Conservation (phyloP, 768 basidiomycete genomes). For the Naganishia vishniacii region DNA sequence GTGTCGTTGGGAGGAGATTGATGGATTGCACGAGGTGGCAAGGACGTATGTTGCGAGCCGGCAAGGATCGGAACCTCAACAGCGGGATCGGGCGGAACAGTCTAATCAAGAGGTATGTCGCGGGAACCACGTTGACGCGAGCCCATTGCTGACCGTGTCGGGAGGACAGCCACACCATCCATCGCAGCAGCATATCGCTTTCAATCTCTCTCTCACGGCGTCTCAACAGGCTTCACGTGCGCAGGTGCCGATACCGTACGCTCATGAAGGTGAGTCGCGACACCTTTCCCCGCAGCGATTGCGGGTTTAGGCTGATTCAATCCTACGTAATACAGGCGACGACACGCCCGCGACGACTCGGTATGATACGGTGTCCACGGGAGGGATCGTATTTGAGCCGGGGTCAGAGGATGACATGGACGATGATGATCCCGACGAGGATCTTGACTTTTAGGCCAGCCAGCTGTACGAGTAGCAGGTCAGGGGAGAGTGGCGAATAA, state of each 20-base stretch:
- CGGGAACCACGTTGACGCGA: too few relatives aligned
- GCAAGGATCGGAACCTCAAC: conserved; percentile 15
- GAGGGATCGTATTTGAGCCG: conserved; percentile 73
- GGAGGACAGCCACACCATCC: conserved; percentile 51
- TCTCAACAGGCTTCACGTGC: conserved; percentile 74
- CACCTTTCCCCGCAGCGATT: too few relatives aligned
- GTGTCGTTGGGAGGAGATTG: conserved; percentile 30
- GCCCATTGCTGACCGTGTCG: too few relatives aligned
- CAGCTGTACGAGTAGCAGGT: not conserved
- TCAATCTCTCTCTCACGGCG: conserved; percentile 78
- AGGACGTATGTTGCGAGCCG: conserved; percentile 51
- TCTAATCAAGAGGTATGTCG: conserved; percentile 20
- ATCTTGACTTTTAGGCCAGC: conserved; percentile 59
- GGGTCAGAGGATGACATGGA: conserved; percentile 92
- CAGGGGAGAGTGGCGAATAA: not conserved
- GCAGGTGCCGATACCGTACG: conserved; percentile 82
- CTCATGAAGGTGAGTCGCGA: conserved; percentile 70
- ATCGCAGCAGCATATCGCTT: conserved; percentile 62
- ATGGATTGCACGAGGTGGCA: conserved; percentile 20
- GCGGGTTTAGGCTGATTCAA: too few relatives aligned
- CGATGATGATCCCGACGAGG: conserved; percentile 93
- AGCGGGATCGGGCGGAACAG: conserved; percentile 12
- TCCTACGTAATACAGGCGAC: conserved; percentile 9
- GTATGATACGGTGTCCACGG: conserved; percentile 18
- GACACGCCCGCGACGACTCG: conserved; percentile 6